phyloP scores from a whole-genome alignment of 176 grass and related monocot genomes.

The Eleusine coracana region DNA sequence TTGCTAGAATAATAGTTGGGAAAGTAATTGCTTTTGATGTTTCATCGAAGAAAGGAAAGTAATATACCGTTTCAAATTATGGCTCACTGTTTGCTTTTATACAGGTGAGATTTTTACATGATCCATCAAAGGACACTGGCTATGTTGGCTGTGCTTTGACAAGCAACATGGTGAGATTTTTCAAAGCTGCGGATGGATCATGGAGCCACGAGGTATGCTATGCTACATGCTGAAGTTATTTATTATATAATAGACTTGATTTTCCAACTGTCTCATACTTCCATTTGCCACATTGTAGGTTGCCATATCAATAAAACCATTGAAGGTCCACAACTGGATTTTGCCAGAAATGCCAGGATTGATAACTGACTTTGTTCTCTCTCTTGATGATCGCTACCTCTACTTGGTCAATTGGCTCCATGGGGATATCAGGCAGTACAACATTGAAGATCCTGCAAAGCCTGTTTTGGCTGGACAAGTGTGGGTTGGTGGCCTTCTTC shows the following conservation, averaged over 20 bases:
- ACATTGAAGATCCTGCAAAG: slow-evolving; percentile 82
- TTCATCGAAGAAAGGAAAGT: neutral
- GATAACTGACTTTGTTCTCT: slow-evolving; percentile 92
- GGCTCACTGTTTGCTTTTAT: slow-evolving; percentile 3
- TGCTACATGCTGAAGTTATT: slow-evolving; percentile 23
- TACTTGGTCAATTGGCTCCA: slow-evolving; percentile 98
- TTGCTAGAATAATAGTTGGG: neutral
- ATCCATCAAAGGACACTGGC: slow-evolving; percentile 92
- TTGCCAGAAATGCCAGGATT: slow-evolving; percentile 93
- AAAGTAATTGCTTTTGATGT: neutral
- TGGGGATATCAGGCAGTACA: slow-evolving; percentile 96
- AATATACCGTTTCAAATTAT: slow-evolving; percentile 3
- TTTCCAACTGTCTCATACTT: neutral
- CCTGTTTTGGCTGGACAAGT: slow-evolving; percentile 86
- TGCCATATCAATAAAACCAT: slow-evolving; percentile 66
- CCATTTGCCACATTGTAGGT: slow-evolving; percentile 41
- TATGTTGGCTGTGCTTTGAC: slow-evolving; percentile 86
- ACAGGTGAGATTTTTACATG: slow-evolving; percentile 94
- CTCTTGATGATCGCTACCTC: slow-evolving; percentile 83
- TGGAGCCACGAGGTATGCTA: slow-evolving; percentile 85
- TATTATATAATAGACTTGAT: neutral
- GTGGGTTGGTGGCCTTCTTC: slow-evolving; percentile 89
- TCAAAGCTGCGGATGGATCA: slow-evolving; percentile 75
- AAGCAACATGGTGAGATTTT: slow-evolving; percentile 94
- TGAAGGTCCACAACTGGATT: slow-evolving; percentile 91